Conservation (phyloP, 1,284 basidiomycete species). For the Leccinum discolor region DNA sequence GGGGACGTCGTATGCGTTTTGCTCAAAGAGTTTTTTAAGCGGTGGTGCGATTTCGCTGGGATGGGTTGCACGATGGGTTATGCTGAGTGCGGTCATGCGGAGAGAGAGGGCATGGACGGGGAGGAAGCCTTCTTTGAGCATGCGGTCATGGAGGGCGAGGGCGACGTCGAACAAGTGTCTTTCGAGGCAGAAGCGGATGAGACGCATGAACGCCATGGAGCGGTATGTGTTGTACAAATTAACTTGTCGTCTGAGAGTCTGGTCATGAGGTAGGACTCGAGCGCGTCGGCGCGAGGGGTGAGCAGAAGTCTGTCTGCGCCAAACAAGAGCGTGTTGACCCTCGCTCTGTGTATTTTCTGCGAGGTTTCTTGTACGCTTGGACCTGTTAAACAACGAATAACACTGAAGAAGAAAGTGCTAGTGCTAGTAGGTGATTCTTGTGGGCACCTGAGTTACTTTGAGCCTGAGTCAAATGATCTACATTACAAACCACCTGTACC, state of each 20-base stretch:
- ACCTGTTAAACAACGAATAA: no score
- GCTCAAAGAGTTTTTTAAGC: conserved; percentile 30
- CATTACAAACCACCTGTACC: no score
- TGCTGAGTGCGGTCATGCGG: conserved; percentile 39
- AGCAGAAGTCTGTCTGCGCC: conserved; percentile 29
- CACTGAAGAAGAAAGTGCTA: no score
- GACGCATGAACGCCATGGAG: conserved; percentile 25
- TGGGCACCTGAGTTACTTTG: no score
- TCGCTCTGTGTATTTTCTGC: conserved; percentile 17
- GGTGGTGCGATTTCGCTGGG: conserved; percentile 24
- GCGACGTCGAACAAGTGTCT: conserved; percentile 37
- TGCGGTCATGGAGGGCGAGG: conserved; percentile 39
- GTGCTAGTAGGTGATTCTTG: no score
- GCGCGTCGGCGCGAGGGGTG: conserved; percentile 19
- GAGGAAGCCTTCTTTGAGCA: conserved; percentile 41
- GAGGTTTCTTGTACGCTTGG: no score
- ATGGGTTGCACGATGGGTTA: conserved; percentile 14
- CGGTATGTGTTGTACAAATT: conserved; percentile 28
- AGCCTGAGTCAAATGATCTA: no score
- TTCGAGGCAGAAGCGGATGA: conserved; percentile 28
- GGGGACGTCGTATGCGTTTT: conserved; percentile 38
- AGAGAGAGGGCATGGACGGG: conserved; percentile 39
- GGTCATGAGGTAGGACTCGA: conserved; percentile 22
- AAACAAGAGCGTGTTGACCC: conserved; percentile 27
- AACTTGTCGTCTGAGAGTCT: conserved; percentile 25